phyloP scores from a whole-genome alignment of 164 flowering plant species.

The Brasenia schreberi region DNA sequence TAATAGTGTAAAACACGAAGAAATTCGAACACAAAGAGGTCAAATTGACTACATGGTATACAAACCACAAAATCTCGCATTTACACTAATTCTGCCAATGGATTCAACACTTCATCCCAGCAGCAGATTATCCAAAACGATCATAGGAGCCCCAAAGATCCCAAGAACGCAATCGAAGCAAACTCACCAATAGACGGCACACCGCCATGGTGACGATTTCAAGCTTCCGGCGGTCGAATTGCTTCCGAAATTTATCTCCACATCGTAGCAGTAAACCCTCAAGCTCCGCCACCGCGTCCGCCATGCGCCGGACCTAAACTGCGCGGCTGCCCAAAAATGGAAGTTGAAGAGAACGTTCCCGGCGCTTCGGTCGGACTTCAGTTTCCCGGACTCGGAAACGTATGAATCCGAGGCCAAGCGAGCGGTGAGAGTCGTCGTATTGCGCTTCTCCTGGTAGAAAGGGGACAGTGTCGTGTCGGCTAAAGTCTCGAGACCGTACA shows the following conservation, averaged over 20 bases:
- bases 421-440: constrained; percentile 21
- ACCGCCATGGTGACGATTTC: neutral
- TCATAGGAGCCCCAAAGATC: too few relatives aligned
- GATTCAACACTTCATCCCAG: too few relatives aligned
- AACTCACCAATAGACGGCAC: neutral
- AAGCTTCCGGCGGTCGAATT: neutral
- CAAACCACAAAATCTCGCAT: too few relatives aligned
- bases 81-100: too few relatives aligned
- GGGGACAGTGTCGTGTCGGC: constrained; percentile 34
- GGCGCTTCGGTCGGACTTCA: constrained; percentile 20
- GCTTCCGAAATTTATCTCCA: constrained; percentile 12
- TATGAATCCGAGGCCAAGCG: constrained; percentile 23
- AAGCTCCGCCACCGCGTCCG: constrained; percentile 28
- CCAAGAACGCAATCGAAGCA: too few relatives aligned
- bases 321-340: constrained; percentile 21
- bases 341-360: constrained; percentile 38
- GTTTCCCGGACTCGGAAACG: constrained; percentile 12
- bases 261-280: constrained; percentile 32
- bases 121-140: too few relatives aligned
- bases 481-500: constrained; percentile 9
- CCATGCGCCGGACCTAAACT: constrained; percentile 38
- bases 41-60: too few relatives aligned
- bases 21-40: too few relatives aligned
- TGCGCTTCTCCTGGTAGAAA: constrained; percentile 32
- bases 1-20: too few relatives aligned